Percentiles rank a stretch among this genome's conserved stretches.
phyloP scores from a whole-genome alignment of 306 rosid genomes.

The Rosa persica region DNA sequence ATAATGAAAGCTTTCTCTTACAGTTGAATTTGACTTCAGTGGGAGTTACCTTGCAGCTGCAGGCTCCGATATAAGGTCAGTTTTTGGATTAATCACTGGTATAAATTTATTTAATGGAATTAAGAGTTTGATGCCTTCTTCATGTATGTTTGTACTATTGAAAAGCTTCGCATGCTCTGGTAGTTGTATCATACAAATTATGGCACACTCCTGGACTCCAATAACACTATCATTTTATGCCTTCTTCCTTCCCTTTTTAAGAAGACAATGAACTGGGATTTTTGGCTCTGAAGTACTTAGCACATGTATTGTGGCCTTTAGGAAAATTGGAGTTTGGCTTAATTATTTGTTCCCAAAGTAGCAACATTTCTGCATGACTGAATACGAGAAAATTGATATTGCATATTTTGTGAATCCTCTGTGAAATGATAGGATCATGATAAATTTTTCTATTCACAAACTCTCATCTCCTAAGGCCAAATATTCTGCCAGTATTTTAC shows the following conservation, averaged over 20 bases:
- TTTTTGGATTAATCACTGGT: not conserved
- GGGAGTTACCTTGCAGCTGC: conserved; percentile 92
- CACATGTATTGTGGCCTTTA: conserved; percentile 15
- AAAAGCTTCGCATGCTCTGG: not conserved
- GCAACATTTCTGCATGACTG: not conserved
- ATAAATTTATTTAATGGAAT: not conserved
- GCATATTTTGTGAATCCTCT: not conserved
- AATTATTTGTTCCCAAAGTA: not conserved
- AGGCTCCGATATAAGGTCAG: conserved; percentile 91
- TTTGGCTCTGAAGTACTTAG: not conserved
- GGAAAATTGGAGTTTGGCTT: conserved; percentile 1
- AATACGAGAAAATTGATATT: not conserved
- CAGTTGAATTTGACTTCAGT: conserved; percentile 97
- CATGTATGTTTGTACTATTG: not conserved
- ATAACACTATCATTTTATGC: not conserved
- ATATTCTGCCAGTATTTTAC: not conserved
- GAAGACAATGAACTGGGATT: not conserved
- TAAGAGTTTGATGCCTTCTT: not conserved
- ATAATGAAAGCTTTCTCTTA: conserved; percentile 25
- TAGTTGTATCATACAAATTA: no score
- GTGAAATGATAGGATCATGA: not conserved
- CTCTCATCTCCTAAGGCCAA: not conserved
- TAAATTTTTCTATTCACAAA: not conserved
- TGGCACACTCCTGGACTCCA: no score
- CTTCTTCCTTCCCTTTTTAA: not conserved